Evolutionary conservation across 176 grass and related monocot species (phyloP), one percentile per base, ranked within the genome.

Genomic region (Phoenix dactylifera): DNA sequence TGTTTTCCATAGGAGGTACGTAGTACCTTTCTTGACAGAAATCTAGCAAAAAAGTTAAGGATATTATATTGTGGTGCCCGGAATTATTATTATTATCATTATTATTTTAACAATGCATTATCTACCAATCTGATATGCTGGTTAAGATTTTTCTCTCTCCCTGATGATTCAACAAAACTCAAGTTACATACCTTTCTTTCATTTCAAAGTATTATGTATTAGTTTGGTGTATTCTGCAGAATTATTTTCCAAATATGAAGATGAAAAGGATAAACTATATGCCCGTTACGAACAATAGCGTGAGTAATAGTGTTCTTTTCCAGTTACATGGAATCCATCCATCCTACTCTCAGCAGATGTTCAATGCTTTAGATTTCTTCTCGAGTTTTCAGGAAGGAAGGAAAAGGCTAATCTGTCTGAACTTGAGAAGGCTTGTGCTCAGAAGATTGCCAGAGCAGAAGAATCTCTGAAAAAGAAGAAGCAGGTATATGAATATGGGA

Each of bases 191-290:
- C 1, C 32, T 30, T 55, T 59, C 17, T 61, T 15, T 30, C n/a
- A 60, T 39, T 44, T 6, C 50, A 32, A 23, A 7, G 50, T 49
- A 29, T 44, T n/a, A n/a, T n/a, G n/a, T 49, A 32, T 63, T 22
- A 66, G 30, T 64, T 55, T 55, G 35, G 32, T 68, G 24, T 74
- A 14, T 72, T 52, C 50, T 74, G 67, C 74, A 96, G 92, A 91
- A 7, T 63, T 97, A 28, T 91, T 90, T 72, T 79, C 80, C 19
- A 97, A 97, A 70, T 97, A 76, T 64, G 92, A 97, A 83, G 72
- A 83, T 74, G 92, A 88, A 72, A 97, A 91, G 70, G 83, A 85
- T 56, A 97, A 97, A 75, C 54, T 90, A 52, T 69, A 77, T 58
- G 51, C 66, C 48, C 83, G 82, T 71, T 90, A 90, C 72, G 92